phyloP scores from a whole-genome alignment of 805 yeast genomes.

The Metschnikowia henanensis region DNA sequence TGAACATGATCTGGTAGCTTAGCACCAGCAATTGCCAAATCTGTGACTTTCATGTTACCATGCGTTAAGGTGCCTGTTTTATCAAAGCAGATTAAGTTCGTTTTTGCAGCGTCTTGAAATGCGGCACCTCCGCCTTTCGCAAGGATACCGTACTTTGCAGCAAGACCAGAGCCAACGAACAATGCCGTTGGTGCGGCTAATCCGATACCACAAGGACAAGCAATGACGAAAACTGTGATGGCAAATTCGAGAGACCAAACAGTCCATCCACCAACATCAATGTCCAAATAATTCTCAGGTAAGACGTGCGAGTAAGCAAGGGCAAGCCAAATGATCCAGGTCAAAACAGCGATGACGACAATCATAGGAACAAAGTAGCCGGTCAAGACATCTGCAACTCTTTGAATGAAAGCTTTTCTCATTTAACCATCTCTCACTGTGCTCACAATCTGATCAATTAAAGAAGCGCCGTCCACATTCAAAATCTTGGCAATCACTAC shows the following conservation, averaged over 20 bases:
- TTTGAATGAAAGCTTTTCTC: slow-evolving; percentile 71
- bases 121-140: slow-evolving; percentile 84
- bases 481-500: slow-evolving; percentile 55
- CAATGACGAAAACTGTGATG: slow-evolving; percentile 77
- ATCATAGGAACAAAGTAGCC: slow-evolving; percentile 75
- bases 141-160: slow-evolving; percentile 73
- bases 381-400: slow-evolving; percentile 65
- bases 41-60: slow-evolving; percentile 58
- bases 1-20: slow-evolving; percentile 16
- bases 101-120: slow-evolving; percentile 70
- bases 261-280: slow-evolving; percentile 71
- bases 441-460: slow-evolving; percentile 66
- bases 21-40: slow-evolving; percentile 35
- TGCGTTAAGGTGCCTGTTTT: slow-evolving; percentile 79
- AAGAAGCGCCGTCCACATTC: slow-evolving; percentile 61
- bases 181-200: slow-evolving; percentile 84
- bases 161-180: slow-evolving; percentile 76
- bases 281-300: slow-evolving; percentile 57
- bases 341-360: slow-evolving; percentile 54
- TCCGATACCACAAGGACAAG: slow-evolving; percentile 87
- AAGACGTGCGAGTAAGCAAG: slow-evolving; percentile 55
- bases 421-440: slow-evolving; percentile 75
- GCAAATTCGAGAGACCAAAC: slow-evolving; percentile 79
- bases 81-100: slow-evolving; percentile 70
- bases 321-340: slow-evolving; percentile 70